Conservation (phyloP, 495 filamentous ascomycete genomes). For the Cercophora newfieldiana region DNA sequence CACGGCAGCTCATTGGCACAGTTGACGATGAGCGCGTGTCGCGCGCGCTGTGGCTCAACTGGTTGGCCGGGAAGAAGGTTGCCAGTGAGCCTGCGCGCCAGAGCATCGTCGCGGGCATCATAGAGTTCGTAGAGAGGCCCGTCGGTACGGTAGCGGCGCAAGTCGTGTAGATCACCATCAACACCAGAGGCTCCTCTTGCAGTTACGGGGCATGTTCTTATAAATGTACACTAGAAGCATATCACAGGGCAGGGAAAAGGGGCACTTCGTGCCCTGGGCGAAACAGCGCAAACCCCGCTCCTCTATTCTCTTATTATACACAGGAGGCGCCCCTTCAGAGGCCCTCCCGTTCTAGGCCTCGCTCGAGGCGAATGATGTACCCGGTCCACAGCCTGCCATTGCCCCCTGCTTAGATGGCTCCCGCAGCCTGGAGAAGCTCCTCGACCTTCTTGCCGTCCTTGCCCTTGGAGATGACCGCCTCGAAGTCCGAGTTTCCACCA, state of each 20-base stretch:
- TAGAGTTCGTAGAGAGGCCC: slow-evolving; percentile 85
- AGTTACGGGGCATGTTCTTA: background rate
- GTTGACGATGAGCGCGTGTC: slow-evolving; percentile 78
- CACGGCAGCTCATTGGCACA: slow-evolving; percentile 57
- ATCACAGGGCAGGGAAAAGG: background rate
- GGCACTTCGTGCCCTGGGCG: background rate
- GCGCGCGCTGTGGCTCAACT: slow-evolving; percentile 83
- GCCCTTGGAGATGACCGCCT: slow-evolving; percentile 47
- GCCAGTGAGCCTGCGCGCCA: slow-evolving; percentile 78
- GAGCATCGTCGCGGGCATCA: slow-evolving; percentile 82
- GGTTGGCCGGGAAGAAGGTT: slow-evolving; percentile 82
- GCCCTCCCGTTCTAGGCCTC: background rate
- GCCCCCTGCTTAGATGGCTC: slow-evolving; percentile 31
- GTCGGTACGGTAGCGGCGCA: slow-evolving; percentile 80
- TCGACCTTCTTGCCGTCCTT: slow-evolving; percentile 44
- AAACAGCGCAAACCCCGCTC: background rate
- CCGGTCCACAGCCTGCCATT: background rate
- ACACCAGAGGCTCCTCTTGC: background rate
- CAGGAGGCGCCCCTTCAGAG: background rate
- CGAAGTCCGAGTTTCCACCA: slow-evolving; percentile 93
- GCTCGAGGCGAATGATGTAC: background rate
- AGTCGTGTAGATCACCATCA: slow-evolving; percentile 44
- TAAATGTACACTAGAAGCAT: slow-evolving; percentile 2
- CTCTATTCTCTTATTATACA: background rate
- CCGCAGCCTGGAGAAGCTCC: slow-evolving; percentile 39